phyloP scores from a whole-genome alignment of 176 grass and related monocot genomes.

The Avena sativa region DNA sequence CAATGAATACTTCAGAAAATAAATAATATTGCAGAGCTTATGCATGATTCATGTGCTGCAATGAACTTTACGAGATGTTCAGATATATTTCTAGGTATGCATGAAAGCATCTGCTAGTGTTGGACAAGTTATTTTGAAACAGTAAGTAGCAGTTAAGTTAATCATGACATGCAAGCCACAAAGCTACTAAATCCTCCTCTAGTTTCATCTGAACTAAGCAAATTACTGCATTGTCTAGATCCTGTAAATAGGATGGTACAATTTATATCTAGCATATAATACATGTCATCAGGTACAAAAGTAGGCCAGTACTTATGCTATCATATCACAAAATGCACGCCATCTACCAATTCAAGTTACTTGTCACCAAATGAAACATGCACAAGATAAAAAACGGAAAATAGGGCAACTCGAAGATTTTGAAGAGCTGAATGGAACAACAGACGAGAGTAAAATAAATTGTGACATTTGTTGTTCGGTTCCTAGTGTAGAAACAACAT shows the following conservation, averaged over 20 bases:
- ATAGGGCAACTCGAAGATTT: not conserved
- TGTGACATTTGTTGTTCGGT: not conserved
- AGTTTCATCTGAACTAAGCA: not conserved
- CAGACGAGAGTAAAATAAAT: not conserved
- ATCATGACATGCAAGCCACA: not conserved
- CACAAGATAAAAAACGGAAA: not conserved
- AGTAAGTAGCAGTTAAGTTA: not conserved
- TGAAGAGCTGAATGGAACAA: not conserved
- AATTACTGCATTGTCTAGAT: not conserved
- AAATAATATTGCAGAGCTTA: not conserved
- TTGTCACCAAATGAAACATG: not conserved
- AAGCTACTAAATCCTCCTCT: not conserved
- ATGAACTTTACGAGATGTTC: conserved; percentile 10
- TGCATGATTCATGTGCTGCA: not conserved
- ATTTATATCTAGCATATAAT: not conserved
- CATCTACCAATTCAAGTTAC: not conserved
- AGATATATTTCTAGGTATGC: not conserved
- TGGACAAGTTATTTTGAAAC: not conserved
- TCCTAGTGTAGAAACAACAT: not conserved
- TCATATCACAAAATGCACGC: not conserved
- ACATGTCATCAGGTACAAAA: not conserved
- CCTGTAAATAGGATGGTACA: not conserved
- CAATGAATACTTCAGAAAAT: conserved; percentile 10
- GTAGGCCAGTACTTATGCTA: not conserved
- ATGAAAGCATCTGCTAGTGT: not conserved